Evolutionary conservation across 148 eudicot species (phyloP).

Genomic region (Rheum nobile): DNA sequence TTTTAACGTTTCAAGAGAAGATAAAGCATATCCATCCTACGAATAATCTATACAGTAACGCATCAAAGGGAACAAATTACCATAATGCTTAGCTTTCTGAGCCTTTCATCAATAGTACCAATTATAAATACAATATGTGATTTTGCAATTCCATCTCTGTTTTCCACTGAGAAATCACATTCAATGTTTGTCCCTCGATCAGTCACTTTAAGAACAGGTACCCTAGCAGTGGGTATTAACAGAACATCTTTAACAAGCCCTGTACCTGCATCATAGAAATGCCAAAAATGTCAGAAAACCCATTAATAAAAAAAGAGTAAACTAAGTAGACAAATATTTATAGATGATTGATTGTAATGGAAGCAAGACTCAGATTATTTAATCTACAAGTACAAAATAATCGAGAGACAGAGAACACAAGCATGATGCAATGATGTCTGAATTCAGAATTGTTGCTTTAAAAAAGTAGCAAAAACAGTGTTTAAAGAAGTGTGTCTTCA

Average conservation of each 20-base stretch:
- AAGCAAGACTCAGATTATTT: no score
- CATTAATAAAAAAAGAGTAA: not conserved
- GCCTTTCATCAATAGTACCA: constrained; percentile 70
- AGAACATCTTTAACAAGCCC: constrained; percentile 52
- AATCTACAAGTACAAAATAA: not conserved
- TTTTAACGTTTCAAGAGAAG: not conserved
- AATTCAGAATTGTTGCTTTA: not conserved
- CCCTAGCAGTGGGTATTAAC: constrained; percentile 57
- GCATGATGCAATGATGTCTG: not conserved
- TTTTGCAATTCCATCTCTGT: constrained; percentile 70
- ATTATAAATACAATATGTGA: constrained; percentile 54
- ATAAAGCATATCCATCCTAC: not conserved
- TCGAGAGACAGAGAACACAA: not conserved
- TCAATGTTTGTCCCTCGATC: constrained; percentile 77
- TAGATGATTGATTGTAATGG: no score
- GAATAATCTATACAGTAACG: not conserved
- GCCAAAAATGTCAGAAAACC: constrained; percentile 10
- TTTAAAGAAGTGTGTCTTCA: not conserved
- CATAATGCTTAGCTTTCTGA: constrained; percentile 74
- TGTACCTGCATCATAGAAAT: constrained; percentile 26
- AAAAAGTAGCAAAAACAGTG: not conserved
- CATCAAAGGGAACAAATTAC: constrained; percentile 26
- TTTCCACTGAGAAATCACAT: constrained; percentile 91
- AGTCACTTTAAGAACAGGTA: constrained; percentile 81
- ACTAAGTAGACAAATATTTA: not conserved